A percentile compares a stretch with the other conserved stretches of the same genome.
These are phyloP conservation scores for Colletotrichum orchidophilum DNA, from an alignment of 2,329 filamentous ascomycete genomes.

Conservation along the genomic window DNA sequence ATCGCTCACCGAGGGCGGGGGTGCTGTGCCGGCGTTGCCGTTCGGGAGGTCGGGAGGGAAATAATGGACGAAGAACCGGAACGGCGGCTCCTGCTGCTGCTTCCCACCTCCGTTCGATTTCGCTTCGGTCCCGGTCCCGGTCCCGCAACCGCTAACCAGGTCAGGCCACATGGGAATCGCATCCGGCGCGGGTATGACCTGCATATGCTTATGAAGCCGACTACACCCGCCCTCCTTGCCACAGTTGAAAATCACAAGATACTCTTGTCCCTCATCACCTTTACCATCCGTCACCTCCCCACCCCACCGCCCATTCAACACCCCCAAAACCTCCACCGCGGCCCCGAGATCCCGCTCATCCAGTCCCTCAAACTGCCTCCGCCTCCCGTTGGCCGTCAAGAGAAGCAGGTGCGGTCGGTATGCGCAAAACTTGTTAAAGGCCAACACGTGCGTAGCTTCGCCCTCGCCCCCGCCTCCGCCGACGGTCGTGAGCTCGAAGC, in stretches of 20 bases:
- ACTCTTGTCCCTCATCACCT: constrained; percentile 33
- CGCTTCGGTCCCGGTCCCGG: not conserved
- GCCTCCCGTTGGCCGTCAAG: constrained; percentile 55
- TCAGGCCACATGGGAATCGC: constrained; percentile 41
- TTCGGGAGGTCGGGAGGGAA: constrained; percentile 38
- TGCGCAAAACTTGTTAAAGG: constrained; percentile 59
- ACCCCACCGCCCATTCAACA: constrained; percentile 30
- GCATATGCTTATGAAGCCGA: constrained; percentile 59
- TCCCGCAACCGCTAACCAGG: not conserved
- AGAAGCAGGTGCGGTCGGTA: constrained; percentile 58
- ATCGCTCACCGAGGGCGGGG: constrained; percentile 7
- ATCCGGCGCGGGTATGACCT: constrained; percentile 47
- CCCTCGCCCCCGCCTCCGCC: constrained; percentile 35
- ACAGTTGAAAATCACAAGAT: constrained; percentile 58
- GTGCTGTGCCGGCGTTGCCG: not conserved
- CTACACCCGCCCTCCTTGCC: constrained; percentile 54
- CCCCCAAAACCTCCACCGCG: constrained; percentile 27
- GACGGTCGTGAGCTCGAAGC: constrained; percentile 51
- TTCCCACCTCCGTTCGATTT: not conserved
- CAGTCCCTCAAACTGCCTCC: constrained; percentile 55
- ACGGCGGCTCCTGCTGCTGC: constrained; percentile 42
- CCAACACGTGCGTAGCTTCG: constrained; percentile 52
- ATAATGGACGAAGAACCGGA: constrained; percentile 44
- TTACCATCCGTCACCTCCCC: not conserved
- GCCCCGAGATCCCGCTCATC: constrained; percentile 50